Evolutionary conservation across 2,329 filamentous ascomycete genomes (phyloP), one percentile per base, ranked within the genome.

Genomic region (Exophiala lecanii-corni): DNA sequence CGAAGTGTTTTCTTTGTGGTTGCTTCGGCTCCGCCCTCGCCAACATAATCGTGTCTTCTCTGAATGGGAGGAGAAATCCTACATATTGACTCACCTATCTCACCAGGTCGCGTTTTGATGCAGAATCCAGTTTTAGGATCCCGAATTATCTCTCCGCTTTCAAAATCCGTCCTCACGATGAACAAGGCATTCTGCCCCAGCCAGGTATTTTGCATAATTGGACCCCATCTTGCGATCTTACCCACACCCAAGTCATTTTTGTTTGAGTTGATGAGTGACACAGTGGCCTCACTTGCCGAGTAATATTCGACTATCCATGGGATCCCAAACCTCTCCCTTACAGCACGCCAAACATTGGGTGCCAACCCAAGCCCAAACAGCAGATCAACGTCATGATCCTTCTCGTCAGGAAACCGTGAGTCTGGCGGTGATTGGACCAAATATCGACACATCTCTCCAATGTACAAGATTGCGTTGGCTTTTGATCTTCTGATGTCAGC

Each of bases 11-110:
- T 94, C 51, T 76, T 73, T 23, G 77, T 67, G 0, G 83, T 86
- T 0, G 87, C 86, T 21, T 75, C 72, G 51, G 87, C 74, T 1
- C 50, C 62, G 4, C 65, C 59, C 47, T 60, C 62, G 16, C 62
- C 63, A 23, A 50, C 44, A 21, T 50, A 50, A 25, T 50, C 48
- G 30, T 50, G 48, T 23, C 35, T 39, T 20, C 44, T 28, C 26
- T 50, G 48, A 6, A 50, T 31, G 4, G 48, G 48, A 7, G 48
- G 48, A 10, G 32, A 9, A 0, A 71, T 65, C 0, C 80, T 65
- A 26, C 89, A 82, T 3, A 94, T 71, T 10, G 89, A 83, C 63
- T 89, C 85, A 13, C 84, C 84, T 2, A 84, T 83, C 30, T 78
- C 70, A n/a, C 79, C 78, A 55, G 83, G 84, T 0, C 78, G 62